Conservation (phyloP, 352 stramenopile species). For the Achlya hypogyna region DNA sequence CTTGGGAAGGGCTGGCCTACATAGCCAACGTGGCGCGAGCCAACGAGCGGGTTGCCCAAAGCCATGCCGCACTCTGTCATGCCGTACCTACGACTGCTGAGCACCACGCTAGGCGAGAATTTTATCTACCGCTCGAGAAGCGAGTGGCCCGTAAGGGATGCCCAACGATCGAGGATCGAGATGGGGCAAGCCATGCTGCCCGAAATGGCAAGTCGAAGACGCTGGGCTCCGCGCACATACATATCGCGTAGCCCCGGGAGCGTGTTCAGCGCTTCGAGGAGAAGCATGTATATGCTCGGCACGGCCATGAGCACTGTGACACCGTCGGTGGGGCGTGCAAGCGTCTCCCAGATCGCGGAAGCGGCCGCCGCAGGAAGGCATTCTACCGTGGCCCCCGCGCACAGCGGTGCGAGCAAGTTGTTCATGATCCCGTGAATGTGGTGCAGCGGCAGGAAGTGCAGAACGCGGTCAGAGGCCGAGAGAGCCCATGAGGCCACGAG, state of each 20-base stretch:
- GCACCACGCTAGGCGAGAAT: not conserved
- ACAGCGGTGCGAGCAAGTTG: conserved; percentile 48
- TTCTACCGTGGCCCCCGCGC: not conserved
- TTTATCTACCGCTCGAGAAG: conserved; percentile 71
- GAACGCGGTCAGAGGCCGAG: conserved; percentile 50
- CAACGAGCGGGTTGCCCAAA: conserved; percentile 71
- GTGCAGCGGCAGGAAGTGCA: conserved; percentile 86
- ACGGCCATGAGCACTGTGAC: conserved; percentile 88
- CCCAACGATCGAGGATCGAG: conserved; percentile 28
- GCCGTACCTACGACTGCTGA: conserved; percentile 42
- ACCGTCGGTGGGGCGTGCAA: not conserved
- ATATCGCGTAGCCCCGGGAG: not conserved
- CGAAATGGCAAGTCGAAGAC: conserved; percentile 49
- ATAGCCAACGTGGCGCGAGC: conserved; percentile 60
- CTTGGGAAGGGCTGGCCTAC: conserved; percentile 77
- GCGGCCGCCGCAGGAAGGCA: not conserved
- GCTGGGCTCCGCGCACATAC: not conserved
- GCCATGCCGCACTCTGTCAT: conserved; percentile 91
- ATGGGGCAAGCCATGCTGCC: conserved; percentile 83
- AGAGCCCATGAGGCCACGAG: conserved; percentile 79
- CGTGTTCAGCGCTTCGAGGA: conserved; percentile 70
- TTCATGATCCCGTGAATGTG: conserved; percentile 89
- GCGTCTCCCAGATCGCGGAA: not conserved
- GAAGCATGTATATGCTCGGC: conserved; percentile 85
- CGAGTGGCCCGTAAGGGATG: conserved; percentile 27